Percentiles rank a stretch among this genome's conserved stretches.
Evolutionary conservation across 2,329 filamentous ascomycete species (phyloP).

Genomic region (Fusarium sp.): DNA sequence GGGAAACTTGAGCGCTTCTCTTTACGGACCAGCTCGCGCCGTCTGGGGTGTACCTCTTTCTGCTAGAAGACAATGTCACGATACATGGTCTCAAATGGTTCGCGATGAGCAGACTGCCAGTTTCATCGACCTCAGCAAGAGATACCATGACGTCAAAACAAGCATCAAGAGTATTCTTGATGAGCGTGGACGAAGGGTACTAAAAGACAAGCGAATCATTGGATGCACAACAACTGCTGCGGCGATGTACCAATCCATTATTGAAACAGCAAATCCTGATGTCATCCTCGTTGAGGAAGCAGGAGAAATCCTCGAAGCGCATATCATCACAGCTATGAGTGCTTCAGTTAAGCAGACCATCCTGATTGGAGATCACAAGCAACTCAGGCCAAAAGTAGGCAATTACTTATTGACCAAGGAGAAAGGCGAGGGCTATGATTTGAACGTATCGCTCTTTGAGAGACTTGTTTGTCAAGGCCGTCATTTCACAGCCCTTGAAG

Average conservation of each 20-base stretch:
- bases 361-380: conserved; percentile 79
- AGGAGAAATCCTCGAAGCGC: conserved; percentile 77
- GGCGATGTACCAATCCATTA: conserved; percentile 68
- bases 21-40: conserved; percentile 42
- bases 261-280: conserved; percentile 67
- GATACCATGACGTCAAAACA: conserved; percentile 58
- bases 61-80: conserved; percentile 53
- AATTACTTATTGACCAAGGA: conserved; percentile 73
- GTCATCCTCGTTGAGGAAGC: conserved; percentile 78
- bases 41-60: conserved; percentile 66
- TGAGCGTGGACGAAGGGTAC: conserved; percentile 56
- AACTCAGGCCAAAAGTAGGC: conserved; percentile 75
- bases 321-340: conserved; percentile 69
- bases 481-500: conserved; percentile 64
- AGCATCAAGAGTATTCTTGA: conserved; percentile 59
- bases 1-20: background rate
- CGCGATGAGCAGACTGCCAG: conserved; percentile 62
- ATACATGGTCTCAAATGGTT: conserved; percentile 60
- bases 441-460: conserved; percentile 78
- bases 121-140: conserved; percentile 54
- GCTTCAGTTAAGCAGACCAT: conserved; percentile 71
- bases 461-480: conserved; percentile 69
- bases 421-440: conserved; percentile 72
- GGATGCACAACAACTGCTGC: conserved; percentile 79
- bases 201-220: conserved; percentile 71